Conservation (phyloP, 768 basidiomycete species). For the Chiua virens region DNA sequence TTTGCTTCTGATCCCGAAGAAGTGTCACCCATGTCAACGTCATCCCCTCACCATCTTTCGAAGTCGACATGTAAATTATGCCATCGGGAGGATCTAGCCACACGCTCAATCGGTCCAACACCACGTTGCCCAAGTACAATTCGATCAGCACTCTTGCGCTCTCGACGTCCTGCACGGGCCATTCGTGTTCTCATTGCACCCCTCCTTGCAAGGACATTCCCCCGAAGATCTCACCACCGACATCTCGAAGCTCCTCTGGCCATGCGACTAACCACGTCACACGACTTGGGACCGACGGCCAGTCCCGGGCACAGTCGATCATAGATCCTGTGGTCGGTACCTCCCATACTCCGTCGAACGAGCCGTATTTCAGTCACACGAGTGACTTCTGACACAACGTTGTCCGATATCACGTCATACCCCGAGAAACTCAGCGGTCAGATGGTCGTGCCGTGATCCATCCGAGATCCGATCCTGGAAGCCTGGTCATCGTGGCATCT, state of each 20-base stretch:
- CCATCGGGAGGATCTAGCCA: slow-evolving; percentile 21
- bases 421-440: slow-evolving; percentile 6
- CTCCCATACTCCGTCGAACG: slow-evolving; percentile 25
- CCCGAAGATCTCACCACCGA: slow-evolving; percentile 16
- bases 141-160: slow-evolving; percentile 29
- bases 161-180: slow-evolving; percentile 26
- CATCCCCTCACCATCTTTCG: slow-evolving; percentile 10
- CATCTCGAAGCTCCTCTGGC: slow-evolving; percentile 13
- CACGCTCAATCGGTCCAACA: slow-evolving; percentile 19
- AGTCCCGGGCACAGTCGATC: slow-evolving; percentile 14
- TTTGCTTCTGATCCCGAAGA: slow-evolving; percentile 22
- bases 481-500: slow-evolving; percentile 19
- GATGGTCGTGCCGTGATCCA: slow-evolving; percentile 8
- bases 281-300: slow-evolving; percentile 4
- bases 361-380: slow-evolving; percentile 15
- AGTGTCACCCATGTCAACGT: slow-evolving; percentile 14
- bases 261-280: slow-evolving; percentile 7
- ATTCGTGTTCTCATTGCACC: slow-evolving; percentile 18
- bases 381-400: slow-evolving; percentile 3
- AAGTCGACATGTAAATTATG: slow-evolving; percentile 11
- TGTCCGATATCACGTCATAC: slow-evolving; percentile 1
- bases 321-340: slow-evolving; percentile 2
- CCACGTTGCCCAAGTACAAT: slow-evolving; percentile 25
- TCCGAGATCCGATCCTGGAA: slow-evolving; percentile 22
- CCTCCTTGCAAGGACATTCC: slow-evolving; percentile 10